Base-by-base conservation (phyloP, 78 protist species). In the Chrysochromulina parva region DNA sequence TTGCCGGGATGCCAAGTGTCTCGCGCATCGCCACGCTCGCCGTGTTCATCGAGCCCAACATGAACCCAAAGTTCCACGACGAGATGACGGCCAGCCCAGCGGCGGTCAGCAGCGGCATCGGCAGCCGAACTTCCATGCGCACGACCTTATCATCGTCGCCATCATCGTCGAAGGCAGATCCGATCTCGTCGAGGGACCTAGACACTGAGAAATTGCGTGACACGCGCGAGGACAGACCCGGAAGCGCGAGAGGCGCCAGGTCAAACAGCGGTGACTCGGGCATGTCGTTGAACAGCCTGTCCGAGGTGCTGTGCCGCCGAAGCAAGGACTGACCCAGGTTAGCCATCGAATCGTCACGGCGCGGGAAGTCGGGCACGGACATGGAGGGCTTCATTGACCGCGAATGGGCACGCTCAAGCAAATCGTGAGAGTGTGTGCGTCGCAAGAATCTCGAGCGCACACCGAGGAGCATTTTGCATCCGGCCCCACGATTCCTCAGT, bases 161-260 rank as follows among this genome's bases (percentile, higher is more conserved):
- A 2, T 9, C 48, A 13, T 48, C 54, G 11, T 53, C 28, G 60
- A 47, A 76, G 38, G 26, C 47, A 11, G 1, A 24, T 38, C 85
- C 26, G 22, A 76, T 24, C 24, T 76, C 17, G 59, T 57, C 59
- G 24, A 52, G 85, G 14, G 59, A 76, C 22, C 38, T 38, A 38
- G 2, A n/a, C 13, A 52, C 59, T 11, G 85, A 76, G 57, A 7
- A 1, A 59, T 52, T 53, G 20, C 13, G 59, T 14, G 50, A 22
- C 22, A 78, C 86, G 86, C 86, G 86, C 57, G 59, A 53, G n/a
- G 86, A 53, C 47, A 78, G n/a, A 19, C 86, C 86, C 19, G 86
- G 86, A 28, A 19, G 38, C 10, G 86, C 86, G 28, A 78, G 38
- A 50, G 50, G 53, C 22, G 86, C 86, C 48, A 78, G 20, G 62